Evolutionary conservation across 2,329 filamentous ascomycete genomes (phyloP), one percentile per base, ranked within the genome.

Genomic region (Sporothrix schenckii): DNA sequence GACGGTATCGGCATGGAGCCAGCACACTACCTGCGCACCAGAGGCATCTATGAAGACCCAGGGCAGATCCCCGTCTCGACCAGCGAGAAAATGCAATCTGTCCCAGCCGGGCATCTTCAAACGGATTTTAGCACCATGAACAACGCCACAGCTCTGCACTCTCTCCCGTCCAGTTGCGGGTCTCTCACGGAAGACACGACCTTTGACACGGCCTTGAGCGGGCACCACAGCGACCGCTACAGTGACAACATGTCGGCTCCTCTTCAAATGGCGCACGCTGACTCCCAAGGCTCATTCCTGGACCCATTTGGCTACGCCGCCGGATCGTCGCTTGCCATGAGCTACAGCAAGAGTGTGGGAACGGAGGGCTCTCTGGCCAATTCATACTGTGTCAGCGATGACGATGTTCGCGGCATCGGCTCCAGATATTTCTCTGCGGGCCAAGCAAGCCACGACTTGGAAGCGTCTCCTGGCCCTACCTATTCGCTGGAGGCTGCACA

Each of bases 321-420:
- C 21, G 60, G 47, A 19, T 47, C 58, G 0, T n/a, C 39, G 11
- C 5, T 63, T 44, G 39, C 30, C 19, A 53, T 44, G 58, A 19
- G 68, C 44, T 54, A 53, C 44, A 67, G 19, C 27, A 21, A 66
- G 27, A 52, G 39, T 49, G 47, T 27, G 24, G 50, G 44, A 52
- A 13, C n/a, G 11, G 44, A 44, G 7, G 34, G 19, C 16, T 61
- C 21, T 19, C 47, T 39, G 21, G 50, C 63, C n/a, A 56, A 54
- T 50, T 47, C 41, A 0, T 41, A 27, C 14, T 69, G 54, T 50
- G 47, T 53, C 3, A 58, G 53, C 73, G 78, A 72, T 21, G 69
- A 73, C 27, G 58, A 54, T 52, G 75, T 83, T n/a, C 77, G 73
- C 24, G 78, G 80, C 10, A 77, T 83, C 1, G 83, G 83, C 13